A percentile compares a stretch with the other conserved stretches of the same genome.
Evolutionary conservation across 2,329 filamentous ascomycete species (phyloP).

Genomic region (Laburnicola sp.): DNA sequence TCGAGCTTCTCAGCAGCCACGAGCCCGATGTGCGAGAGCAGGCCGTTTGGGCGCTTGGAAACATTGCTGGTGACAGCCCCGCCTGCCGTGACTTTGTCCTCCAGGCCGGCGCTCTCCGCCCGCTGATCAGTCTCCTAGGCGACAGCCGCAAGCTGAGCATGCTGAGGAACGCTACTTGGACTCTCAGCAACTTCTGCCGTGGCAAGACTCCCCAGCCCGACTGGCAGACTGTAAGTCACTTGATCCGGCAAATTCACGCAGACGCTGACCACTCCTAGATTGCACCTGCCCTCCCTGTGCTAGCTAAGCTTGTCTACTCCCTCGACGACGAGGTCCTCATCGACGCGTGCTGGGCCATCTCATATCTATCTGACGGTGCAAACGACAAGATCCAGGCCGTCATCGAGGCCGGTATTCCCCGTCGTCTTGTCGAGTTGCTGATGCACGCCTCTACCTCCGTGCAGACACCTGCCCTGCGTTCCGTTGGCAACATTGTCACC

Average conservation of each 20-base stretch:
- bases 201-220: conserved; percentile 99
- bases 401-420: conserved; percentile 96
- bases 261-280: conserved; percentile 63
- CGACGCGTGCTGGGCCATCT: conserved; percentile 99
- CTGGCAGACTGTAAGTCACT: conserved; percentile 80
- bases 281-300: conserved; percentile 87
- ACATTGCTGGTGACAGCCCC: conserved; percentile 98
- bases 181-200: conserved; percentile 98
- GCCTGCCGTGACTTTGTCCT: conserved; percentile 97
- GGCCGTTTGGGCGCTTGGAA: conserved; percentile 96
- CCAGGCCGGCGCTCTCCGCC: conserved; percentile 85
- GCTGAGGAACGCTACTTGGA: conserved; percentile 98
- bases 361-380: conserved; percentile 94
- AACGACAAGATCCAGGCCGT: conserved; percentile 99
- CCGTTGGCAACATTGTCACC: conserved; percentile 97
- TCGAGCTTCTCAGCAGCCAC: conserved; percentile 90
- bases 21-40: conserved; percentile 98
- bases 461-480: conserved; percentile 94
- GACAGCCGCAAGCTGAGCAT: conserved; percentile 99
- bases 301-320: conserved; percentile 97
- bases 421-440: conserved; percentile 91
- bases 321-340: conserved; percentile 98
- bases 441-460: conserved; percentile 99
- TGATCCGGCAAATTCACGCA: conserved; percentile 1
- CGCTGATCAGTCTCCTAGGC: conserved; percentile 83